Percentiles rank a stretch among this genome's conserved stretches.
These are phyloP conservation scores for Talaromyces sp. DNA, from an alignment of 2,329 filamentous ascomycete species.

Conservation along the genomic window DNA sequence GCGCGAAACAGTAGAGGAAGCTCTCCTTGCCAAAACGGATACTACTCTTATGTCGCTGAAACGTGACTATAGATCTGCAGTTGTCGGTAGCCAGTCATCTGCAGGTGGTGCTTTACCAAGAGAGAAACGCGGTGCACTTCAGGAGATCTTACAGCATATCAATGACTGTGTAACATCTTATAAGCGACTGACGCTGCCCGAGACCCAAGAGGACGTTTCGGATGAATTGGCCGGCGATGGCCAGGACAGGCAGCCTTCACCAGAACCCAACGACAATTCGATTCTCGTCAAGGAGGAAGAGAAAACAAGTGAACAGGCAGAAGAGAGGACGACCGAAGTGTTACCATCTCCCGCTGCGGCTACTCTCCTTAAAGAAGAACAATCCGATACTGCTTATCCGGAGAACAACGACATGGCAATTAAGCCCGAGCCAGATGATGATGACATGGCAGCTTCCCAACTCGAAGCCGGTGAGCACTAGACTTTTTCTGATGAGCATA, in stretches of 20 bases:
- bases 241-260: background rate
- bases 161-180: conserved; percentile 5
- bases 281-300: background rate
- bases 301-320: background rate
- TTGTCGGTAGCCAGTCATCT: background rate
- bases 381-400: background rate
- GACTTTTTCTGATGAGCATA: background rate
- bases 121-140: conserved; percentile 1
- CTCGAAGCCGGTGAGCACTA: background rate
- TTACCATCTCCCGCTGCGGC: background rate
- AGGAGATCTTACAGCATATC: conserved; percentile 1
- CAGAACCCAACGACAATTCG: background rate
- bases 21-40: background rate
- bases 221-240: background rate
- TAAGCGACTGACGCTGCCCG: background rate
- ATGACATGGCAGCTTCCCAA: background rate
- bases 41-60: conserved; percentile 2
- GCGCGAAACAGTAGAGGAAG: background rate
- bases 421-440: background rate
- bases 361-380: background rate
- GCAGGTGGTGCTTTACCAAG: background rate
- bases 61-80: conserved; percentile 11
- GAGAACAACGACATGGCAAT: background rate
- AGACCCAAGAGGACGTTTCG: background rate
- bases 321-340: background rate